phyloP scores from a whole-genome alignment of 257 asterid genomes.

The Capsicum rhomboideum region DNA sequence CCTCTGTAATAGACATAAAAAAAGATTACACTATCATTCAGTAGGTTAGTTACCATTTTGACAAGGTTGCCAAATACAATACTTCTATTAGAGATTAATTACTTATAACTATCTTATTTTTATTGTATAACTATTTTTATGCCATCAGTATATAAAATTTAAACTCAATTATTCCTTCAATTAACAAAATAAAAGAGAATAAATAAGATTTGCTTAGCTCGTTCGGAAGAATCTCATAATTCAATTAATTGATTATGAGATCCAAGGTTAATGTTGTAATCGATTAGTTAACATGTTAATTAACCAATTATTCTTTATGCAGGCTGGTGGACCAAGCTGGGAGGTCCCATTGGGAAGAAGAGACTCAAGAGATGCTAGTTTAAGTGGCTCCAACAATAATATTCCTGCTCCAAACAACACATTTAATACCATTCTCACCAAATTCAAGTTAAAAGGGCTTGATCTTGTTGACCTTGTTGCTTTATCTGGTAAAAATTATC shows the following conservation, averaged over 20 bases:
- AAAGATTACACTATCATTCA: neutral
- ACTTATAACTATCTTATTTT: neutral
- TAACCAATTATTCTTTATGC: conserved; percentile 2
- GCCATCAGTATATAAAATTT: neutral
- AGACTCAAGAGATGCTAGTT: conserved; percentile 72
- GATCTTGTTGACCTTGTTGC: conserved; percentile 73
- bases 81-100: neutral
- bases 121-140: neutral
- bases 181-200: no score
- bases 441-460: conserved; percentile 61
- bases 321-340: conserved; percentile 88
- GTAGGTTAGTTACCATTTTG: neutral
- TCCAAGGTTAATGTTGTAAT: no score
- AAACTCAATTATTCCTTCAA: no score
- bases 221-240: no score
- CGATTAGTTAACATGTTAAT: no score
- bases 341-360: conserved; percentile 81
- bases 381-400: conserved; percentile 79
- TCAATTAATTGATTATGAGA: no score
- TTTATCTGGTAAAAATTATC: conserved; percentile 43
- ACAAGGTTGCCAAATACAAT: neutral
- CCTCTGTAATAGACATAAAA: neutral
- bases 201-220: no score
- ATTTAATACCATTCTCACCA: conserved; percentile 70
- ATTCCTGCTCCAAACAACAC: conserved; percentile 94